Evolutionary conservation across 1,284 basidiomycete genomes (phyloP).

Genomic region (Leccinum griseonigrum): DNA sequence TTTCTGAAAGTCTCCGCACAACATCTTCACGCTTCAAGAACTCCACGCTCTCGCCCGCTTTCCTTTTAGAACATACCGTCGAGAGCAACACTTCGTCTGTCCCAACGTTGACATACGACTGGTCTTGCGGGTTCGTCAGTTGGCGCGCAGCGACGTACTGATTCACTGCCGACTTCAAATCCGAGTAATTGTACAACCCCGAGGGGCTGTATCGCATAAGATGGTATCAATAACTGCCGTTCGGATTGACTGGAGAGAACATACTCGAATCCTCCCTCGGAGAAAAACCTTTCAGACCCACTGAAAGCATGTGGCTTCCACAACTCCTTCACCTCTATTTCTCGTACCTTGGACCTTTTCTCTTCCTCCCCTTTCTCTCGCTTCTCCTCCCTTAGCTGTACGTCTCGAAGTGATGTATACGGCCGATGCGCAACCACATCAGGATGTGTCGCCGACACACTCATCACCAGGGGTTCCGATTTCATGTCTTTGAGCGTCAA

Average conservation of each 20-base stretch:
- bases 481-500: conserved; percentile 73
- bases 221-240: conserved; percentile 2
- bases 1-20: conserved; percentile 47
- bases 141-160: conserved; percentile 58
- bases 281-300: conserved; percentile 53
- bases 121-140: conserved; percentile 67
- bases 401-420: conserved; percentile 63
- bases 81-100: conserved; percentile 44
- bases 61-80: conserved; percentile 50
- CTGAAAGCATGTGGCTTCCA: conserved; percentile 70
- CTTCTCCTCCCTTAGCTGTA: conserved; percentile 56
- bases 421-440: conserved; percentile 50
- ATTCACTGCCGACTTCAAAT: conserved; percentile 58
- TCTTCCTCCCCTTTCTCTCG: conserved; percentile 45
- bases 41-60: conserved; percentile 38
- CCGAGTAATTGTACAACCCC: conserved; percentile 51
- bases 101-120: conserved; percentile 70
- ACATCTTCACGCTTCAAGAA: conserved; percentile 74
- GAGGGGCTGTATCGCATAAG: conserved; percentile 40
- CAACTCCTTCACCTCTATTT: conserved; percentile 60
- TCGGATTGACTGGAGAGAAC: conserved; percentile 18
- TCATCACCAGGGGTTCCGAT: conserved; percentile 60
- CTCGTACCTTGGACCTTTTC: conserved; percentile 44
- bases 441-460: conserved; percentile 60
- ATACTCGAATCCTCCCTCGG: conserved; percentile 56